Base-by-base conservation (phyloP, 2,329 filamentous ascomycete genomes). In the Aspergillus fumigatiaffinis region DNA sequence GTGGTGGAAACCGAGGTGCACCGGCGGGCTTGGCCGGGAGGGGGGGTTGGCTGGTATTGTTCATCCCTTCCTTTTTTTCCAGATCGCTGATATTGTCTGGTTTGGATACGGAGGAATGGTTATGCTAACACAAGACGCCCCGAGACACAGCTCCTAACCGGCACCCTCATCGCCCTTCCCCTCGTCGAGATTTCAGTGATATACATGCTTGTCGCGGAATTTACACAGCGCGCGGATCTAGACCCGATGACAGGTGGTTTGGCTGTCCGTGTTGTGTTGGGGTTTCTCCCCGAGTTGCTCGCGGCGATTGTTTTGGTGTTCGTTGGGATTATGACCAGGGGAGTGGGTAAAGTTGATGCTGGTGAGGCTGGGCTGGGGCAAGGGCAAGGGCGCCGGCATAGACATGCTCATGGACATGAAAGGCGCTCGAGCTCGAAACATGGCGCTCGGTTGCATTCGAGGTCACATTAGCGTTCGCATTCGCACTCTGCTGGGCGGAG, bases 241-340 rank as follows among this genome's bases (percentile, higher is more conserved):
- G 38, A 50, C 23, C 52, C 52, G 46, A 23, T n/a, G 46, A 54
- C 52, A 32, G 52, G 52, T 10, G 20, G 41, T 4, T 32, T 54
- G n/a, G 52, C 52, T 7, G 29, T 54, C 25, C 52, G 52, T n/a
- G 52, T 54, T 12, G 44, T 54, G 46, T 50, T 54, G 46, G 46
- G 46, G 14, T 54, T 54, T 25, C 28, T 50, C 4, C 52, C 52
- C 21, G 52, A 54, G 46, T 38, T 38, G 35, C 35, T 38, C 17
- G 35, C 35, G 35, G 35, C 35, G 35, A 38, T 38, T 38, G 35
- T 38, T 38, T 38, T 38, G 35, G 35, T 38, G 35, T 38, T 17
- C 35, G 35, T 7, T 38, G 35, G 35, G 35, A 3, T 38, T 38
- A 7, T 38, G 35, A 38, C 35, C 10, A 38, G 35, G 35, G 35